Percentiles rank a stretch among this genome's conserved stretches.
Conservation (phyloP, 116 monocot genomes). For the Phalaenopsis hybrid region DNA sequence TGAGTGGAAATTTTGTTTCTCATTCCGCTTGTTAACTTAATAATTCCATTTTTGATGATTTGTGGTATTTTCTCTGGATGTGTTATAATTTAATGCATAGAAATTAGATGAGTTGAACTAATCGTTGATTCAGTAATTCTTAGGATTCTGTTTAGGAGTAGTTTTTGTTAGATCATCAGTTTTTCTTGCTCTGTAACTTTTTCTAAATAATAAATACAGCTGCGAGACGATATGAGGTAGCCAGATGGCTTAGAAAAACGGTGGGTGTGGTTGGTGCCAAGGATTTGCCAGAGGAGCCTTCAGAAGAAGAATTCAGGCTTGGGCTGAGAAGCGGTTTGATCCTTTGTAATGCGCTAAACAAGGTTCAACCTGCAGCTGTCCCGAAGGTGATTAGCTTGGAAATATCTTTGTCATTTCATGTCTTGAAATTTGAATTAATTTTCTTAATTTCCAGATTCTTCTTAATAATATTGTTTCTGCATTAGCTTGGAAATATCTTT, state of each 20-base stretch:
- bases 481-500: background rate
- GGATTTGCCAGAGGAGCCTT: constrained; percentile 73
- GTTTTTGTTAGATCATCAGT: background rate
- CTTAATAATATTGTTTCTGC: background rate
- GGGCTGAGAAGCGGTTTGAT: constrained; percentile 81
- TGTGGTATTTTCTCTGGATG: background rate
- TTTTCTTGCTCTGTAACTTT: background rate
- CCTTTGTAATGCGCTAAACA: constrained; percentile 84
- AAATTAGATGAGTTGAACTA: background rate
- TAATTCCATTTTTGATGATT: too few species aligned
- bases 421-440: background rate
- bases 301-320: constrained; percentile 76
- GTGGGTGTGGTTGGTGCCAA: constrained; percentile 54
- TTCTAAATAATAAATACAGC: constrained; percentile 21
- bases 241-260: constrained; percentile 69
- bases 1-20: background rate
- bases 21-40: too few species aligned
- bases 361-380: constrained; percentile 70
- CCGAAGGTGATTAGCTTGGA: constrained; percentile 45
- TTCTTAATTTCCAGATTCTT: background rate
- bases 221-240: constrained; percentile 72
- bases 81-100: background rate
- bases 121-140: background rate
- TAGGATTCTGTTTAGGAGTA: background rate
- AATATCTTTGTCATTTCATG: background rate